Base-by-base conservation (phyloP, 805 yeast genomes). In the Wickerhamomyces ciferrii region DNA sequence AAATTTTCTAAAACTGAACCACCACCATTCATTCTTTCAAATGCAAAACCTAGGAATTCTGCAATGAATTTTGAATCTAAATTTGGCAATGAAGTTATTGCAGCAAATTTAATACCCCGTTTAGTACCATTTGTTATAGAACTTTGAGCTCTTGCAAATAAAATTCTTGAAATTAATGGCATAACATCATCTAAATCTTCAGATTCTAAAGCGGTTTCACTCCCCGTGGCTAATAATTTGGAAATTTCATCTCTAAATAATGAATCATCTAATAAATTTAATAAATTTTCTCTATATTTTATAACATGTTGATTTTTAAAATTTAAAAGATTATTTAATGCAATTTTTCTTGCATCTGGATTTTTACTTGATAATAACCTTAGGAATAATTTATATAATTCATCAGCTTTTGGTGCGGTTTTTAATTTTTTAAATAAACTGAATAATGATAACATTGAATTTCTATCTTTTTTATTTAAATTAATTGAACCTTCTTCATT, bases 101-200 rank as follows among this genome's bases (percentile, higher is more conserved):
- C 83, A 9, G 94, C 87, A 55, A 72, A 75, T 51, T 88, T 85
- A 53, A 86, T 76, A 29, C 90, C 83, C 46, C 79, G 76, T 58
- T 87, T 87, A 25, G 82, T 76, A 48, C 88, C 89, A 61, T 86
- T 83, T 1, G 78, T 69, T 46, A 72, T 76, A 36, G 82, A 72
- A 1, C 83, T 75, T 64, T 88, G 95, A 9, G 90, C 88, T 47
- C 96, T 75, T 9, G 98, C 98, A 64, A 84, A 92, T 19, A 94
- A 68, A 23, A 94, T 83, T 53, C 97, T 69, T 42, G 90, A 60
- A 4, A 90, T 74, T 27, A 87, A 58, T 1, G 95, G 94, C 77
- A 89, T 78, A 2, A 92, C 73, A 1, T 51, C 62, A 2, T 62
- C 68, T 15, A 75, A 68, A 59, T 94, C 97, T 3, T 70, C 70